Conservation (phyloP, 2,329 filamentous ascomycete genomes). For the Zalaria obscura region DNA sequence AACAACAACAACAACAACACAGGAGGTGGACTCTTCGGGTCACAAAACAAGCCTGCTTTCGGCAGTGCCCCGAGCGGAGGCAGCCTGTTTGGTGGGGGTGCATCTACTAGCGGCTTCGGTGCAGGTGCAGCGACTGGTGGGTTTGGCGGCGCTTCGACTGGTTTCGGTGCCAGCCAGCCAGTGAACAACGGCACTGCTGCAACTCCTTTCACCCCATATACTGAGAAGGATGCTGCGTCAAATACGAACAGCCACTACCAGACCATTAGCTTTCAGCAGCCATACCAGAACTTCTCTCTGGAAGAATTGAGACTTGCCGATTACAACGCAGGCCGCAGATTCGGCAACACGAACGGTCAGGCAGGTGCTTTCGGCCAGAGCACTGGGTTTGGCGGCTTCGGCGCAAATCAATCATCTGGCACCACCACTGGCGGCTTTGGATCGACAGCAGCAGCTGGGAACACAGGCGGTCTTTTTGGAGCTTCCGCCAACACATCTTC, state of each 20-base stretch:
- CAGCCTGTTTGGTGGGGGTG: constrained; percentile 22
- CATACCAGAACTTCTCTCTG: constrained; percentile 82
- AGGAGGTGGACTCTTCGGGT: constrained; percentile 15
- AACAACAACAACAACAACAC: constrained; percentile 6
- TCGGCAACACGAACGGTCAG: constrained; percentile 69
- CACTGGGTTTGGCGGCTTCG: constrained; percentile 39
- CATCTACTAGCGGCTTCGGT: constrained; percentile 30
- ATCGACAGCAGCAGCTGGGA: constrained; percentile 14
- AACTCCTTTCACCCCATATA: constrained; percentile 50
- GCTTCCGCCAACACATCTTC: constrained; percentile 20
- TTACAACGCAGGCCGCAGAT: constrained; percentile 74
- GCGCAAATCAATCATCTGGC: constrained; percentile 21
- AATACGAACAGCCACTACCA: constrained; percentile 55
- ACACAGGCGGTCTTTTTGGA: constrained; percentile 14
- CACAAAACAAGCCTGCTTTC: constrained; percentile 36
- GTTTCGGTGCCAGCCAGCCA: constrained; percentile 33
- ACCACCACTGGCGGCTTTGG: constrained; percentile 30
- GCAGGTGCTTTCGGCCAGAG: constrained; percentile 66
- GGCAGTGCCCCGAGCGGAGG: constrained; percentile 34
- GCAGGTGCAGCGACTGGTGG: constrained; percentile 22
- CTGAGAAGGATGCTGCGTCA: constrained; percentile 57
- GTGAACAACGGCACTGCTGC: constrained; percentile 52
- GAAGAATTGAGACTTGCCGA: constrained; percentile 57
- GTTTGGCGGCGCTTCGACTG: constrained; percentile 19
- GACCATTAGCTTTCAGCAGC: constrained; percentile 63